Evolutionary conservation across 2,329 filamentous ascomycete genomes (phyloP).

Genomic region (Monosporascus cannonballus): DNA sequence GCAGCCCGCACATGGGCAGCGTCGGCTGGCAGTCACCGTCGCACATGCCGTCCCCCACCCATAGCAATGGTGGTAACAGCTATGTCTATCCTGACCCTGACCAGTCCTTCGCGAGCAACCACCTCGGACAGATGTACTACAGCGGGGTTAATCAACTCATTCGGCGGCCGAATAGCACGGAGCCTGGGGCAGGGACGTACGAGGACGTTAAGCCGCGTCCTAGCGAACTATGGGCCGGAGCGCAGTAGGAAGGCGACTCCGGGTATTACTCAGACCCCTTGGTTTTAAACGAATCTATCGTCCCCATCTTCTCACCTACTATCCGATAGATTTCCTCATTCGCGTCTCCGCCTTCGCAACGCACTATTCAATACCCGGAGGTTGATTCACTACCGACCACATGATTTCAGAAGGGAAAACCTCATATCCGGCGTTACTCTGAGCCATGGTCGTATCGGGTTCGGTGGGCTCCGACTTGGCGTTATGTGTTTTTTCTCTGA

Average conservation of each 20-base stretch:
- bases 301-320: neutral
- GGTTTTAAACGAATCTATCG: neutral
- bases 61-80: constrained; percentile 51
- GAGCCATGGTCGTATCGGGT: neutral
- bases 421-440: constrained; percentile 11
- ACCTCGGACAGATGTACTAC: constrained; percentile 68
- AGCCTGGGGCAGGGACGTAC: constrained; percentile 54
- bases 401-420: constrained; percentile 7
- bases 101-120: constrained; percentile 49
- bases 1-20: constrained; percentile 78
- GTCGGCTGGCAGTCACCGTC: constrained; percentile 84
- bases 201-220: constrained; percentile 51
- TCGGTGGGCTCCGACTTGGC: neutral
- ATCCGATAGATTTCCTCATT: constrained; percentile 14
- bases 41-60: constrained; percentile 66
- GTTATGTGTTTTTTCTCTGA: constrained; percentile 1
- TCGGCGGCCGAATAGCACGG: constrained; percentile 68
- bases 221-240: constrained; percentile 25
- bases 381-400: constrained; percentile 11
- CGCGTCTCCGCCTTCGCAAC: constrained; percentile 15
- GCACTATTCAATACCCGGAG: constrained; percentile 20
- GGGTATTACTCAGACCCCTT: neutral
- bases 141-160: constrained; percentile 52
- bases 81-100: constrained; percentile 85
- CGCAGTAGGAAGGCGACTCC: constrained; percentile 31